phyloP scores from a whole-genome alignment of 1,284 basidiomycete species.

The Ganoderma lucidum region DNA sequence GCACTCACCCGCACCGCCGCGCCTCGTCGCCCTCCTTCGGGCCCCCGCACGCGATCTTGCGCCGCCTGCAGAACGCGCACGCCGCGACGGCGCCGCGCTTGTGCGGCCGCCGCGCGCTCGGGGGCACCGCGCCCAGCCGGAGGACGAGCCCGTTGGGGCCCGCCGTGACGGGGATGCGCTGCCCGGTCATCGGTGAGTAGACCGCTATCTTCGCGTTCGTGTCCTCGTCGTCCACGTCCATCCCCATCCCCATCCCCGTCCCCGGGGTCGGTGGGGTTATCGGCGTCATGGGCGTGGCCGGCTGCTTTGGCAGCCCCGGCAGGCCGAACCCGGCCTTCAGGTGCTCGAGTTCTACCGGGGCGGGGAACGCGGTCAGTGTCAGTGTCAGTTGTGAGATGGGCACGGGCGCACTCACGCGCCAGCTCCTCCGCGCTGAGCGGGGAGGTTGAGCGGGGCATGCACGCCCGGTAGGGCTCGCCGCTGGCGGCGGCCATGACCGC shows the following conservation, averaged over 20 bases:
- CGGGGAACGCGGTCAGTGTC: background rate
- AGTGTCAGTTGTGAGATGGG: conserved; percentile 5
- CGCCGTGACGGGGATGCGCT: conserved; percentile 20
- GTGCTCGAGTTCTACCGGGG: conserved; percentile 1
- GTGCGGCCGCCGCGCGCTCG: conserved; percentile 11
- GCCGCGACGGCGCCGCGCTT: conserved; percentile 35
- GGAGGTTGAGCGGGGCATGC: conserved; percentile 15
- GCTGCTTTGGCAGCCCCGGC: background rate
- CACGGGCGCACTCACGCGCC: conserved; percentile 15
- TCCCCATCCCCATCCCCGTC: background rate
- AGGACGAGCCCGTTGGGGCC: conserved; percentile 15
- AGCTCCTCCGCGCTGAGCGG: conserved; percentile 21
- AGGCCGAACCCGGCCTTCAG: conserved; percentile 15
- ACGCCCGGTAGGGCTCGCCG: conserved; percentile 10
- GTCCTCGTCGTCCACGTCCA: background rate
- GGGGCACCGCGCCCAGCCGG: conserved; percentile 3
- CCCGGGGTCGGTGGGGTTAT: conserved; percentile 8
- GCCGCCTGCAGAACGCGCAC: conserved; percentile 50
- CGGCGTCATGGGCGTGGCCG: background rate
- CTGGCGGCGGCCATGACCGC: conserved; percentile 9
- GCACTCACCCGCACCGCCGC: conserved; percentile 46
- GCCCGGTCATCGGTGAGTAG: conserved; percentile 34
- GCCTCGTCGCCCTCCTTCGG: conserved; percentile 40
- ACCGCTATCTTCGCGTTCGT: conserved; percentile 7
- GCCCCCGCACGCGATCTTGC: conserved; percentile 53